Base-by-base conservation (phyloP, 306 rosid genomes). In the Acacia confusa region DNA sequence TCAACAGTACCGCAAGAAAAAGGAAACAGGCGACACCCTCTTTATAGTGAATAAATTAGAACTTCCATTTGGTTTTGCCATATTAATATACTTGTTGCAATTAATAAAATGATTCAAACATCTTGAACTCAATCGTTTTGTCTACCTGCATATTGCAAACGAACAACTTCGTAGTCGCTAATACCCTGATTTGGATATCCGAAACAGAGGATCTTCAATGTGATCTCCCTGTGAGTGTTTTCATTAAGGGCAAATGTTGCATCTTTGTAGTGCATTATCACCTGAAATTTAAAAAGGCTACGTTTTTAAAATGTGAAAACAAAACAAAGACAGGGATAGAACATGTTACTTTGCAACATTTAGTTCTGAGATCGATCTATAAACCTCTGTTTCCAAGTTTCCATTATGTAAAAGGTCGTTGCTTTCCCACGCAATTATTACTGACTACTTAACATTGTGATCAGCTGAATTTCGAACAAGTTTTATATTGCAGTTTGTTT, bases 1-100 rank as follows among this genome's bases (percentile, higher is more conserved):
- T 86, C 91, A 85, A 48, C 82, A 75, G 24, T 87, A 30, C 83
- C 83, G 36, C 30, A 36, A 60, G 19, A 55, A 71, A 70, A 76
- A 40, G 44, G 68, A 76, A 76, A 24, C 41, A 27, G 64, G 43
- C 65, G 10, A 50, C 69, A 71, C 41, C 72, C 6, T 63, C 69
- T 28, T 63, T 28, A 63, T 14, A 15, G 20, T 22, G 34, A 82
- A 28, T 67, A 41, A 70, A 55, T 67, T n/a, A 25, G 36, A 67
- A 40, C 57, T 32, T 34, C 36, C 50, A 3, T 16, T 63, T 77
- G 68, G 68, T 61, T 61, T 38, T 61, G 1, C 20, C 4, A 25
- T 27, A 25, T 61, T 61, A 27, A 27, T 24, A 58, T 24, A 13
- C 17, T 27, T 55, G 27, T 20, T 55, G 12, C 4, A 55, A 55